Conservation (phyloP, 352 stramenopile genomes). For the Globisporangium cylindrosporum region DNA sequence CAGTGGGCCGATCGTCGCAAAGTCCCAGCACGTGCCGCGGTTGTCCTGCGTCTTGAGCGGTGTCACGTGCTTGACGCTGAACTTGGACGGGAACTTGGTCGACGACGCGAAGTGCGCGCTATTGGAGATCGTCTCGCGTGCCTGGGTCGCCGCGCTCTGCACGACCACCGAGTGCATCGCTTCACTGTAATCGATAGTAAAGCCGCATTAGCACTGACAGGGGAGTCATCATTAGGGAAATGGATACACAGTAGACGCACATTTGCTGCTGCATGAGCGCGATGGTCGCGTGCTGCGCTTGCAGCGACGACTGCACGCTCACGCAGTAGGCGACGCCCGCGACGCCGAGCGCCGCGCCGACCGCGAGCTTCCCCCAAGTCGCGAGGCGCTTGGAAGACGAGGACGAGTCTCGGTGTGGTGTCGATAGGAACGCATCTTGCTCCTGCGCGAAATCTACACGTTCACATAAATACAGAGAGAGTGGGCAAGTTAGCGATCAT, state of each 20-base stretch:
- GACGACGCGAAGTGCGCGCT: slow-evolving; percentile 22
- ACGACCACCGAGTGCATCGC: slow-evolving; percentile 43
- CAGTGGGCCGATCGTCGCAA: slow-evolving; percentile 56
- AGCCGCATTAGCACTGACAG: neutral
- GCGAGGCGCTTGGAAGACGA: neutral
- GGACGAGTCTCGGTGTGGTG: neutral
- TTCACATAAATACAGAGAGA: neutral
- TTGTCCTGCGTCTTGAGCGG: slow-evolving; percentile 71
- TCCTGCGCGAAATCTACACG: slow-evolving; percentile 23
- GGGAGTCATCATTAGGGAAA: neutral
- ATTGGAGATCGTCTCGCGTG: slow-evolving; percentile 17
- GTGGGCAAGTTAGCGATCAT: neutral
- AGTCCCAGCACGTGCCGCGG: slow-evolving; percentile 70
- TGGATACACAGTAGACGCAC: slow-evolving; percentile 20
- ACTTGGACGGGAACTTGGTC: slow-evolving; percentile 46
- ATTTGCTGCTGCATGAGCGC: slow-evolving; percentile 48
- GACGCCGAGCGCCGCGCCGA: slow-evolving; percentile 34
- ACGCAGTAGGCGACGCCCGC: slow-evolving; percentile 30
- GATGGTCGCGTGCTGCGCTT: slow-evolving; percentile 32
- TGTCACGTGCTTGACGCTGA: slow-evolving; percentile 47
- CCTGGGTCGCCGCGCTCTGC: slow-evolving; percentile 16
- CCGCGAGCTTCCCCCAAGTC: slow-evolving; percentile 31
- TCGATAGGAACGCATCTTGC: slow-evolving; percentile 20
- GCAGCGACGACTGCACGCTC: slow-evolving; percentile 39
- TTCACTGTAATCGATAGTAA: slow-evolving; percentile 23